Evolutionary conservation across 2,329 filamentous ascomycete species (phyloP).

Genomic region (Elsinoe australis): DNA sequence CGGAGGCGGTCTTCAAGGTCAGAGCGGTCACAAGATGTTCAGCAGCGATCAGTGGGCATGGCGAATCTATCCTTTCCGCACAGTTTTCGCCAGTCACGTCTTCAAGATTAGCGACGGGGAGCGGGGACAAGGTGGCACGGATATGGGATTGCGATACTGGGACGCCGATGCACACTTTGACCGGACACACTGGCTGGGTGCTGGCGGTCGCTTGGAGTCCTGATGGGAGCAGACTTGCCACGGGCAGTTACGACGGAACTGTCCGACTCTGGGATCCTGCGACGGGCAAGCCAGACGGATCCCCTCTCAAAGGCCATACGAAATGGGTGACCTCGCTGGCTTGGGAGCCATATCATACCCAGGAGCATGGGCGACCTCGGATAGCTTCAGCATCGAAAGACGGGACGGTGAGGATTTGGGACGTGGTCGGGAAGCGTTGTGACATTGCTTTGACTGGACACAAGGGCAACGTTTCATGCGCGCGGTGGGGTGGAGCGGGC

Average conservation of each 20-base stretch:
- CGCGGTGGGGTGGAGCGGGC: conserved; percentile 89
- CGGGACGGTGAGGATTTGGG: conserved; percentile 78
- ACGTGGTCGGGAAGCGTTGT: conserved; percentile 66
- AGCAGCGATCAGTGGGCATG: conserved; percentile 81
- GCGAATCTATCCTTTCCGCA: conserved; percentile 77
- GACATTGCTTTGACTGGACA: conserved; percentile 83
- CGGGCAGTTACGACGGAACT: conserved; percentile 86
- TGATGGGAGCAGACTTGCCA: conserved; percentile 72
- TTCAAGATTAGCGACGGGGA: conserved; percentile 73
- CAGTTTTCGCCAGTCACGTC: conserved; percentile 78
- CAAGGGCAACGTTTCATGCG: conserved; percentile 80
- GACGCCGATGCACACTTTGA: conserved; percentile 75
- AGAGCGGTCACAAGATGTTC: conserved; percentile 86
- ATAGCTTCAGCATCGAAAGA: conserved; percentile 88
- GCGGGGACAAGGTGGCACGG: conserved; percentile 81
- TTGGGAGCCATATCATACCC: conserved; percentile 90
- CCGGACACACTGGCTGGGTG: conserved; percentile 86
- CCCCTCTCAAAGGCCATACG: conserved; percentile 70
- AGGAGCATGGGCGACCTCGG: conserved; percentile 63
- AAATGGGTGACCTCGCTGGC: conserved; percentile 83
- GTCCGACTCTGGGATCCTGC: conserved; percentile 84
- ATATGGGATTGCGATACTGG: conserved; percentile 95
- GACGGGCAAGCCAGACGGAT: conserved; percentile 66
- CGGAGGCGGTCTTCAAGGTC: conserved; percentile 89
- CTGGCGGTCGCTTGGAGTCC: conserved; percentile 81